Evolutionary conservation across 441 rosid genomes (phyloP), one percentile per base, ranked within the genome.

Genomic region (Gossypium trilobum): DNA sequence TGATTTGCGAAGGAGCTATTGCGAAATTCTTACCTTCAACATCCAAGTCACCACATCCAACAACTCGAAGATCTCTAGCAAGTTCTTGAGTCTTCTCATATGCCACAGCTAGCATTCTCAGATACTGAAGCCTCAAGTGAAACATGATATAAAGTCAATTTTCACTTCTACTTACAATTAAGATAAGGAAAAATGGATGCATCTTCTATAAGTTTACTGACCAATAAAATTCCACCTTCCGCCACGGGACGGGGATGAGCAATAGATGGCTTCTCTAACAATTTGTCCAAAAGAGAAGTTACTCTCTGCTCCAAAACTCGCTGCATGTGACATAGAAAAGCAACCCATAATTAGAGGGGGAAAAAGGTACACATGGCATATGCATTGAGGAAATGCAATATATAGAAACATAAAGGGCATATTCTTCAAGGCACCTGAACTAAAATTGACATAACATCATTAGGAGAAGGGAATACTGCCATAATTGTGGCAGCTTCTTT

Each of bases 21-120:
- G 51, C 29, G 14, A 55, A 72, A 75, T 71, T 66, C 69, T 81
- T 85, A 93, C 99, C 97, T 82, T 91, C 97, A 84, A 95, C 87
- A 85, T 93, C 97, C 84, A 93, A 88, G 83, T 93, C 98, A 81
- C 99, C 96, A 13, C 99, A 95, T 78, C 99, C 99, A 75, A 91
- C 97, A 54, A 92, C 85, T 77, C 85, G 90, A 74, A 95, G 91
- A 77, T 91, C 97, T 84, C 93, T 90, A 68, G 98, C 93, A 85
- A 95, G 97, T 82, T 91, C 99, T 74, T 88, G 91, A 2, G 99
- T 93, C 87, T 91, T 95, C 91, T 93, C 99, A 77, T 95, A 93
- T 57, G 95, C 90, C 78, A 93, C 97, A n/a, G 97, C 95, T 25
- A 59, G 36, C 36, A 59, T 29, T 59, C 64, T 59, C 42, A 59